phyloP scores from a whole-genome alignment of 768 basidiomycete species.

The Antrodiella citrinella region DNA sequence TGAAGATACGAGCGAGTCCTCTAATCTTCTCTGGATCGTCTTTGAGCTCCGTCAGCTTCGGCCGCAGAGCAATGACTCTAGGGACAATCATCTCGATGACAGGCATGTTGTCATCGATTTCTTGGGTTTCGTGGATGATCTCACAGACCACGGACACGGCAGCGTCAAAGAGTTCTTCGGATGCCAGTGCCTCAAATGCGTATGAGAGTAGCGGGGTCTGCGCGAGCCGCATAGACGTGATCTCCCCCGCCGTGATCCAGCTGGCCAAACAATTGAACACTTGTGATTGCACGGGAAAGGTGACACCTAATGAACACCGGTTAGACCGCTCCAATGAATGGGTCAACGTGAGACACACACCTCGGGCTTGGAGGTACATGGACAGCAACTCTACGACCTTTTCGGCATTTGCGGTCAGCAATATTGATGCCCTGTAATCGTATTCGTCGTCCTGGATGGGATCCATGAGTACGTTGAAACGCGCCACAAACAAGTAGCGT shows the following conservation, averaged over 20 bases:
- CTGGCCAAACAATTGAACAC: slow-evolving; percentile 78
- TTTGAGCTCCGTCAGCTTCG: slow-evolving; percentile 45
- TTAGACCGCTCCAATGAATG: not conserved
- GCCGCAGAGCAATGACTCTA: slow-evolving; percentile 66
- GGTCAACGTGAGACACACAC: slow-evolving; percentile 37
- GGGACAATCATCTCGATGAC: slow-evolving; percentile 87
- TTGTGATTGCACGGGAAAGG: slow-evolving; percentile 65
- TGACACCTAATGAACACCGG: slow-evolving; percentile 58
- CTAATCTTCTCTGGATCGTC: slow-evolving; percentile 86
- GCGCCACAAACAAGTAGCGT: slow-evolving; percentile 5
- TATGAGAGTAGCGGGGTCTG: slow-evolving; percentile 74
- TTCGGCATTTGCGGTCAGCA: slow-evolving; percentile 61
- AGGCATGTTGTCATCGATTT: slow-evolving; percentile 88
- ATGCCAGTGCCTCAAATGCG: slow-evolving; percentile 76
- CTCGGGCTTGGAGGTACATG: slow-evolving; percentile 83
- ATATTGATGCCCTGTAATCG: slow-evolving; percentile 43
- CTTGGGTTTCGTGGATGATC: slow-evolving; percentile 96
- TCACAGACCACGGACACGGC: slow-evolving; percentile 92
- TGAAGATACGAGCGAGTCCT: slow-evolving; percentile 85
- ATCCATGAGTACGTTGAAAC: slow-evolving; percentile 1
- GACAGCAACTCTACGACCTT: slow-evolving; percentile 71
- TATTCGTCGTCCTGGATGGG: slow-evolving; percentile 70
- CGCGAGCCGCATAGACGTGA: slow-evolving; percentile 53
- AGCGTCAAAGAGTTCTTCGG: slow-evolving; percentile 85
- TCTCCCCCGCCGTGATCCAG: slow-evolving; percentile 87